Conservation (phyloP, 306 rosid species). For the Rubus idaeus region DNA sequence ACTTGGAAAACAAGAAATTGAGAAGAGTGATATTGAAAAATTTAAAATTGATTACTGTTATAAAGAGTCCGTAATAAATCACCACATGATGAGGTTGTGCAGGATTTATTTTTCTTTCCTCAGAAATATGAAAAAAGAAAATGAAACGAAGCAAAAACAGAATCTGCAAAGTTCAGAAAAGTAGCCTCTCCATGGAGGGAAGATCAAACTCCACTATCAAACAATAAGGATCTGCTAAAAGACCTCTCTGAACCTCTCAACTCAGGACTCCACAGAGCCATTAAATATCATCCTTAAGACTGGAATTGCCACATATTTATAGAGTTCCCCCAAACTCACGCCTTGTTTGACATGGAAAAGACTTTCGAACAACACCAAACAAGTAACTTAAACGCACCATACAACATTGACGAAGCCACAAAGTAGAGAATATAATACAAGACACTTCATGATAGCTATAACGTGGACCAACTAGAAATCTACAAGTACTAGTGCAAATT, state of each 20-base stretch:
- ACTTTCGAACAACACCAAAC: not conserved
- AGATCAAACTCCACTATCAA: not conserved
- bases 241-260: not conserved
- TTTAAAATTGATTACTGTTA: not conserved
- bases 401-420: not conserved
- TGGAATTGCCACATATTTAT: not conserved
- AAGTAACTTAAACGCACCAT: not conserved
- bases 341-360: slow-evolving; percentile 5
- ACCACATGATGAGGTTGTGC: not conserved
- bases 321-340: not conserved
- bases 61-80: not conserved
- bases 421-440: not conserved
- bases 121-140: not conserved
- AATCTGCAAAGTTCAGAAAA: not conserved
- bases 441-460: not conserved
- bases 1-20: not conserved
- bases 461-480: not conserved
- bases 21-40: not conserved
- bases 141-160: not conserved
- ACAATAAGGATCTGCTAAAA: not conserved
- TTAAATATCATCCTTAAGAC: not conserved
- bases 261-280: not conserved
- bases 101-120: not conserved
- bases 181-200: not conserved
- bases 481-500: not conserved